These are phyloP conservation scores for Irpex lacteus DNA, from an alignment of 1,284 basidiomycete species.

Conservation along the genomic window DNA sequence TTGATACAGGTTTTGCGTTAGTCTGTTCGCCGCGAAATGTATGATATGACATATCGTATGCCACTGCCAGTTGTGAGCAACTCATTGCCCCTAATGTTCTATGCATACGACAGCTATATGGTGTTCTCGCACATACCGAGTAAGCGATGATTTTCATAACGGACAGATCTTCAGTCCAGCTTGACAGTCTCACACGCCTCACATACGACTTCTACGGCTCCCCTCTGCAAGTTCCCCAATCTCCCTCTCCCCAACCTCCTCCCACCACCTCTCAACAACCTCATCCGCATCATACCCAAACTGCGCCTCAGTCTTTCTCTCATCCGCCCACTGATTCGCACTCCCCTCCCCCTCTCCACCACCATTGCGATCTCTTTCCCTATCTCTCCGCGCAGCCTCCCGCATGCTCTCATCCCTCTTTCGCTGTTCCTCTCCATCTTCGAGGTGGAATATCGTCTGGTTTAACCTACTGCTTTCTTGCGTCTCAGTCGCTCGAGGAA, in stretches of 20 bases:
- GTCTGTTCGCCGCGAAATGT: background rate
- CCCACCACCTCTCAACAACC: constrained; percentile 48
- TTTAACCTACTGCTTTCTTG: constrained; percentile 47
- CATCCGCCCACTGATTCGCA: constrained; percentile 51
- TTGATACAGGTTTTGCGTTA: background rate
- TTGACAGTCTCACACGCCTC: no score
- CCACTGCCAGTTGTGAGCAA: no score
- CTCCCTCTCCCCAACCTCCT: constrained; percentile 24
- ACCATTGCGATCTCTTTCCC: background rate
- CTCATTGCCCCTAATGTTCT: no score
- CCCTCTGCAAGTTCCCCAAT: background rate
- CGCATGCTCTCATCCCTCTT: constrained; percentile 49
- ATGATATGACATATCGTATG: no score
- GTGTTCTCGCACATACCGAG: no score
- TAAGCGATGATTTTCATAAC: no score
- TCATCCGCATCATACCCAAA: constrained; percentile 51
- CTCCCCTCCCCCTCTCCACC: constrained; percentile 29
- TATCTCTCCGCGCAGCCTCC: constrained; percentile 32
- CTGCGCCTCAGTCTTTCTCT: constrained; percentile 37
- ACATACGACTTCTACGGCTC: no score
- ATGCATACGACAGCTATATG: no score
- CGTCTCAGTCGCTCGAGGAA: constrained; percentile 41
- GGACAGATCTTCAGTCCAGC: no score
- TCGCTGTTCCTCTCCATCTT: constrained; percentile 51
- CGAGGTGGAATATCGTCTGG: constrained; percentile 50